Evolutionary conservation across 345 rosid genomes (phyloP).

Genomic region (Sisymbrium altissimum): DNA sequence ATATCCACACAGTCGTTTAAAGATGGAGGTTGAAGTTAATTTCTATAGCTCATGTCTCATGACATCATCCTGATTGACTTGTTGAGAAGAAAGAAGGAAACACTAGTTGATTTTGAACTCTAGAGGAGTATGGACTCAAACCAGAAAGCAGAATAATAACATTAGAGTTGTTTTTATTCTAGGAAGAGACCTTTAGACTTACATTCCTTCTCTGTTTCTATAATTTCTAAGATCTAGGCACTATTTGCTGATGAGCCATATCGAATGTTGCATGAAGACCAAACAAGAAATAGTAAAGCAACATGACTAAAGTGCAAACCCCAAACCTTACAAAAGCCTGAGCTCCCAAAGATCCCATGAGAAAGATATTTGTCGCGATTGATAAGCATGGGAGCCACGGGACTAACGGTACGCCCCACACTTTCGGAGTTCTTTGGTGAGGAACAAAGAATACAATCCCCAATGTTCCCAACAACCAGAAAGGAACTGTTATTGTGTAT

Average conservation of each 20-base stretch:
- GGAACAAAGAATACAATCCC: slow-evolving; percentile 39
- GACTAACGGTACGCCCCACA: slow-evolving; percentile 68
- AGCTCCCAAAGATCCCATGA: slow-evolving; percentile 53
- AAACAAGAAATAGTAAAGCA: slow-evolving; percentile 22
- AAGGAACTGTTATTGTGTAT: slow-evolving; percentile 36
- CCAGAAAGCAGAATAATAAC: neutral
- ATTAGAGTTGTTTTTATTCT: neutral
- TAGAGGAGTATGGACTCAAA: neutral
- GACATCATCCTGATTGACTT: too few relatives aligned
- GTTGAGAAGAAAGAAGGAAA: too few relatives aligned
- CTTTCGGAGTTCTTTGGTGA: slow-evolving; percentile 47
- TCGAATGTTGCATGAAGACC: slow-evolving; percentile 36
- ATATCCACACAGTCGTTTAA: too few relatives aligned
- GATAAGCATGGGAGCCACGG: slow-evolving; percentile 68
- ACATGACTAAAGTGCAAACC: slow-evolving; percentile 28
- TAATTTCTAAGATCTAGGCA: neutral
- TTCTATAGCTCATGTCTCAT: too few relatives aligned
- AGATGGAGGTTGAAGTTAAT: too few relatives aligned
- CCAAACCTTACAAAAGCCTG: slow-evolving; percentile 50
- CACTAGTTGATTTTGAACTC: neutral
- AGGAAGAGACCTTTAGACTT: neutral
- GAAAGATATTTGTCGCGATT: slow-evolving; percentile 45
- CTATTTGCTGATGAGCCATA: slow-evolving; percentile 30
- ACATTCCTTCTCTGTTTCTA: neutral
- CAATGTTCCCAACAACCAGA: slow-evolving; percentile 56